These are phyloP conservation scores for Hypoxylon subgilvum DNA, from an alignment of 495 filamentous ascomycete species.

Conservation along the genomic window DNA sequence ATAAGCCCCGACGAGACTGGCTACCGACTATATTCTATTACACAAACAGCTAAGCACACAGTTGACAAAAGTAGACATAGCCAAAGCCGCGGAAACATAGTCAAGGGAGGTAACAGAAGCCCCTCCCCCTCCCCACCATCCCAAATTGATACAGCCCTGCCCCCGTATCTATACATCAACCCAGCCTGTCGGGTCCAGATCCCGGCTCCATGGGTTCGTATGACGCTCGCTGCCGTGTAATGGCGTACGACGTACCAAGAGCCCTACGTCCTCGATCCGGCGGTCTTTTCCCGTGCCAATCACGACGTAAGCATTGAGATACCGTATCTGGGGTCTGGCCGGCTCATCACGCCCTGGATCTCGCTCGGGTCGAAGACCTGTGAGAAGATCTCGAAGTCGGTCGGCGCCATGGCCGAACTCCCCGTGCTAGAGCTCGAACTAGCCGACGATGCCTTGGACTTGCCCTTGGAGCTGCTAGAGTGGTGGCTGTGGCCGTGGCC, in stretches of 20 bases:
- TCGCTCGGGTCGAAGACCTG: slow-evolving; percentile 48
- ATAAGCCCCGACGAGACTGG: too few species aligned
- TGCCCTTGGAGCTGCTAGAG: slow-evolving; percentile 42
- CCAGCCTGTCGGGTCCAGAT: slow-evolving; percentile 27
- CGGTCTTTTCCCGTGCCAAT: too few species aligned
- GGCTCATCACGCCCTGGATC: slow-evolving; percentile 48
- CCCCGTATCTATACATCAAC: slow-evolving; percentile 2
- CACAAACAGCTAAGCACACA: not conserved
- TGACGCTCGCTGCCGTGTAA: slow-evolving; percentile 38
- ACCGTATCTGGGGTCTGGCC: slow-evolving; percentile 54
- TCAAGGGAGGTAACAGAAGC: too few species aligned
- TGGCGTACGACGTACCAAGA: slow-evolving; percentile 27
- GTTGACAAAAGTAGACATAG: not conserved
- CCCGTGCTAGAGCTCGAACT: slow-evolving; percentile 37
- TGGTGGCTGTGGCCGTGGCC: slow-evolving; percentile 5
- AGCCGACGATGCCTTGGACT: slow-evolving; percentile 39
- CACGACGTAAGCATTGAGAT: slow-evolving; percentile 51
- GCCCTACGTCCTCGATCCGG: too few species aligned
- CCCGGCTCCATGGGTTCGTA: slow-evolving; percentile 36
- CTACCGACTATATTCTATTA: too few species aligned
- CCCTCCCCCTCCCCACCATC: too few species aligned
- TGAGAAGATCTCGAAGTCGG: slow-evolving; percentile 53
- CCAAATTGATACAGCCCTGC: not conserved
- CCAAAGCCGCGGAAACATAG: too few species aligned
- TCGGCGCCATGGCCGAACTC: slow-evolving; percentile 31